These are phyloP conservation scores for Aspergillus calidoustus DNA, from an alignment of 2,329 filamentous ascomycete species.

Conservation along the genomic window DNA sequence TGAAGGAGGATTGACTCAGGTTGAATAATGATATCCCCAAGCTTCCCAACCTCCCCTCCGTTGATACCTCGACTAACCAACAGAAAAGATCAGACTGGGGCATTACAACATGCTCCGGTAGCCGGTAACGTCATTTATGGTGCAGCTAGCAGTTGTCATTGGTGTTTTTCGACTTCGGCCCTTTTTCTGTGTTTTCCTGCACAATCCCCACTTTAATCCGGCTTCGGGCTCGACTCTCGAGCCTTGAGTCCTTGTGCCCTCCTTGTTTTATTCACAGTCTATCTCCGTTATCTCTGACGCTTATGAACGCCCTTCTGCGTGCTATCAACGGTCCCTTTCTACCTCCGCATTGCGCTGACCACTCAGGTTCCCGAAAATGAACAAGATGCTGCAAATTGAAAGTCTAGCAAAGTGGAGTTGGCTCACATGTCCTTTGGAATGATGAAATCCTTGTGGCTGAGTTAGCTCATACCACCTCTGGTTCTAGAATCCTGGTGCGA, in stretches of 20 bases:
- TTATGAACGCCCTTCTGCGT: neutral
- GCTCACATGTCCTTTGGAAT: constrained; percentile 10
- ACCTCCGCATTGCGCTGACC: neutral
- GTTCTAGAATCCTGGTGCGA: constrained; percentile 19
- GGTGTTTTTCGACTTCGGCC: neutral
- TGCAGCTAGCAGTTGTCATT: neutral
- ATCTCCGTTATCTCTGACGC: neutral
- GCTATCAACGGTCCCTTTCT: neutral
- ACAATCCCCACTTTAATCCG: neutral
- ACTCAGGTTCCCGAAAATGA: neutral
- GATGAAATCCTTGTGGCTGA: constrained; percentile 23
- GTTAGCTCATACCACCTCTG: constrained; percentile 20
- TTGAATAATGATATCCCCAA: neutral
- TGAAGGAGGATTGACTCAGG: neutral
- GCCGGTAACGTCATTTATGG: neutral
- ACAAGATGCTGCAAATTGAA: neutral
- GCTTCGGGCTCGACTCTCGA: neutral
- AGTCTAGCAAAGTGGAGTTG: constrained; percentile 22
- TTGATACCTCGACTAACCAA: neutral
- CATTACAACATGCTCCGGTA: neutral
- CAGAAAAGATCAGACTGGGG: neutral
- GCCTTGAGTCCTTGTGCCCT: neutral
- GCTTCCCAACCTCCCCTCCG: neutral
- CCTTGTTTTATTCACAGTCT: neutral
- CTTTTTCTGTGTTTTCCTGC: neutral